Evolutionary conservation across 2,329 filamentous ascomycete species (phyloP).

Genomic region (Sporothrix inflata): DNA sequence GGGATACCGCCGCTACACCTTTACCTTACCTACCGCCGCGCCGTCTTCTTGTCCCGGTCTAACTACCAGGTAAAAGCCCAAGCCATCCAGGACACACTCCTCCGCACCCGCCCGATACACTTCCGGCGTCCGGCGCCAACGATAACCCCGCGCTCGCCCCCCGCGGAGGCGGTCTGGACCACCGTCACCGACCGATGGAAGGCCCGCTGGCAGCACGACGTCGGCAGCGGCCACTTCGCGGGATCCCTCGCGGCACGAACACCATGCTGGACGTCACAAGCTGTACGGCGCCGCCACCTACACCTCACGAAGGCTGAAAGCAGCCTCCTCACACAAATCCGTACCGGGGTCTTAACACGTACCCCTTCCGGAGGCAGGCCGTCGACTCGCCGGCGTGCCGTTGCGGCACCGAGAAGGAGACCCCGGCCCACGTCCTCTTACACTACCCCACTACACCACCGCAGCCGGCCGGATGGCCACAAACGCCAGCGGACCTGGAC

Average conservation of each 20-base stretch:
- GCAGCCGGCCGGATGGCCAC: neutral
- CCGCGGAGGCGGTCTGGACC: neutral
- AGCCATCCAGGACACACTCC: neutral
- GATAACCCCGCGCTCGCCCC: neutral
- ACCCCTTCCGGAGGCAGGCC: neutral
- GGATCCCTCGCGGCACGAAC: neutral
- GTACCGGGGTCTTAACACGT: neutral
- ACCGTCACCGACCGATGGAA: neutral
- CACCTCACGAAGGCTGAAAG: neutral
- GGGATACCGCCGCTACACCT: neutral
- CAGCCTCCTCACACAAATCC: neutral
- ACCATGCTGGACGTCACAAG: neutral
- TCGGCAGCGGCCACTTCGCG: neutral
- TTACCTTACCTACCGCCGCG: neutral
- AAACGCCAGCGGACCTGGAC: neutral
- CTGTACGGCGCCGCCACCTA: neutral
- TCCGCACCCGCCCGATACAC: neutral
- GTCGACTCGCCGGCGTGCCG: neutral
- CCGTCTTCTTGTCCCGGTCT: neutral
- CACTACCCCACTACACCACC: neutral
- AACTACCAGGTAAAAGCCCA: neutral
- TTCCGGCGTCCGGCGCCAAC: neutral
- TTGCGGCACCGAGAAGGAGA: neutral
- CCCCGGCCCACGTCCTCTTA: neutral
- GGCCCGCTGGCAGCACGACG: neutral